Evolutionary conservation across 1,139 yeast genomes (phyloP).

Genomic region (Lodderomyces jiufengensis): DNA sequence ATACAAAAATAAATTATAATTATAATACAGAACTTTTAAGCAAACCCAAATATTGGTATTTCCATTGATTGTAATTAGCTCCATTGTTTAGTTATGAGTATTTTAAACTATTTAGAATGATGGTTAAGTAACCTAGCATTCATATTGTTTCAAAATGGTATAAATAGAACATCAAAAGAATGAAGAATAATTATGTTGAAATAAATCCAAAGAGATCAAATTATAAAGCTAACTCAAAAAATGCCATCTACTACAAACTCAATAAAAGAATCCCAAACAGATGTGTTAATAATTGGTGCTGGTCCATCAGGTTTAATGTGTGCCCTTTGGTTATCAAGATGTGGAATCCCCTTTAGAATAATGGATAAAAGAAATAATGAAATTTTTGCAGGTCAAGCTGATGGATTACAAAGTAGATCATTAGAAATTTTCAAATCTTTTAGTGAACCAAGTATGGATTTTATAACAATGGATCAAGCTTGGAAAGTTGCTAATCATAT

Average conservation of each 20-base stretch:
- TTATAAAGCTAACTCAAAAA: too few relatives aligned
- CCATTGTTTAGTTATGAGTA: too few relatives aligned
- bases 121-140: too few relatives aligned
- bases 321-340: constrained; percentile 27
- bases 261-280: constrained; percentile 22
- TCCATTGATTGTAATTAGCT: too few relatives aligned
- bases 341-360: constrained; percentile 26
- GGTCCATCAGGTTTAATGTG: constrained; percentile 35
- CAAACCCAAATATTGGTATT: too few relatives aligned
- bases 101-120: too few relatives aligned
- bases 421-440: constrained; percentile 26
- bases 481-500: constrained; percentile 26
- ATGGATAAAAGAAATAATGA: constrained; percentile 28
- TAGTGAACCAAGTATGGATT: constrained; percentile 20
- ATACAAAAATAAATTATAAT: too few relatives aligned
- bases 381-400: constrained; percentile 34
- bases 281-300: constrained; percentile 34
- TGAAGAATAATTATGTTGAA: too few relatives aligned
- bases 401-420: constrained; percentile 29
- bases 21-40: too few relatives aligned
- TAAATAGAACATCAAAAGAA: too few relatives aligned
- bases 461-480: constrained; percentile 23
- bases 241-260: constrained; percentile 5
- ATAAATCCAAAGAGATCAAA: too few relatives aligned
- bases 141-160: too few relatives aligned